phyloP scores from a whole-genome alignment of 768 basidiomycete genomes.

The Royoungia palumana region DNA sequence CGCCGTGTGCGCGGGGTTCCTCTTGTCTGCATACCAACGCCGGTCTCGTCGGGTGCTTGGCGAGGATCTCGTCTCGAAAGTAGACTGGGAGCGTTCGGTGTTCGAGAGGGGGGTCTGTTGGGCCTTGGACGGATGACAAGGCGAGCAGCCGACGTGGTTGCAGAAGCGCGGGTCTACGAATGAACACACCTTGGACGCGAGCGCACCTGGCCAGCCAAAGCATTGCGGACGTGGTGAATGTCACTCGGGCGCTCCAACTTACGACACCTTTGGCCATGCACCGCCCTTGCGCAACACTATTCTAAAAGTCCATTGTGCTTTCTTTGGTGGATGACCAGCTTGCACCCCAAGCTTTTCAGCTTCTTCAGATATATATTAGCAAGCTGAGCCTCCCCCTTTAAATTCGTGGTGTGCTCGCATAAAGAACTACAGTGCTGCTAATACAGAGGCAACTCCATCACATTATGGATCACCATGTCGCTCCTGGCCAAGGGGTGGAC shows the following conservation, averaged over 20 bases:
- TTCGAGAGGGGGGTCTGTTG: conserved; percentile 53
- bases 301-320: no score
- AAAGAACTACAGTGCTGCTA: no score
- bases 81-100: conserved; percentile 57
- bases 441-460: no score
- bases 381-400: no score
- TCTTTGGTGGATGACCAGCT: no score
- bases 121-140: conserved; percentile 55
- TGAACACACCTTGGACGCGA: background rate
- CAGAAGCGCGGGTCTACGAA: conserved; percentile 1
- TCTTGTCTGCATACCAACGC: conserved; percentile 69
- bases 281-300: no score
- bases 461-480: no score
- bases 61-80: conserved; percentile 56
- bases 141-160: conserved; percentile 32
- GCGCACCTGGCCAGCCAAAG: conserved; percentile 1
- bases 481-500: no score
- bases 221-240: conserved; percentile 3
- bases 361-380: no score
- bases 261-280: no score
- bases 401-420: no score
- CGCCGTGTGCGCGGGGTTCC: conserved; percentile 53
- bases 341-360: no score
- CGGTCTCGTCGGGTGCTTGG: conserved; percentile 44
- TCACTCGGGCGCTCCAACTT: background rate